Conservation (phyloP, 805 yeast species). For the Candida morakotiae region DNA sequence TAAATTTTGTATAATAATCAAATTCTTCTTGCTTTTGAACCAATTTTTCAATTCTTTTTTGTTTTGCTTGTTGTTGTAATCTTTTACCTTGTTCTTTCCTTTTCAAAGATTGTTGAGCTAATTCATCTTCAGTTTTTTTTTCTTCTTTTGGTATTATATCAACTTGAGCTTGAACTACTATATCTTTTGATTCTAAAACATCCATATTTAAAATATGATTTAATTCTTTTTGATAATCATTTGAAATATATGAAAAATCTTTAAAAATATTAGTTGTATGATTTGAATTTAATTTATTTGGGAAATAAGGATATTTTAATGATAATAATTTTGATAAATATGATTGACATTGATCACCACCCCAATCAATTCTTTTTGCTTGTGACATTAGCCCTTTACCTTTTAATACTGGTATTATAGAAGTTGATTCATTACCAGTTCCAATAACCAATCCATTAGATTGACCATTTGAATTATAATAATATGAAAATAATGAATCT, state of each 20-base stretch:
- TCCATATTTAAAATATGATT: constrained; percentile 54
- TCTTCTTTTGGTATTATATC: constrained; percentile 58
- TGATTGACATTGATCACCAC: constrained; percentile 71
- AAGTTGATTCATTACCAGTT: constrained; percentile 78
- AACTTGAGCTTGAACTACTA: constrained; percentile 76
- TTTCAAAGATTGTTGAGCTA: constrained; percentile 70
- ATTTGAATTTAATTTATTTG: constrained; percentile 58
- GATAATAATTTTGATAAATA: constrained; percentile 61
- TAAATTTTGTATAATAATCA: constrained; percentile 61
- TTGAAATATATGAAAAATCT: constrained; percentile 75
- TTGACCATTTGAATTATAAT: constrained; percentile 49
- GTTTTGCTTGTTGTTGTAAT: constrained; percentile 90
- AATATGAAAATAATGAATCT: constrained; percentile 75
- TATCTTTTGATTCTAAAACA: constrained; percentile 61
- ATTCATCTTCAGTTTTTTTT: constrained; percentile 81
- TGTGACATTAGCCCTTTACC: constrained; percentile 63
- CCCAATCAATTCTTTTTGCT: constrained; percentile 85
- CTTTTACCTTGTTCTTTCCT: constrained; percentile 82
- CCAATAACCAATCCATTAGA: constrained; percentile 71
- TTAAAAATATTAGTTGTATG: constrained; percentile 69
- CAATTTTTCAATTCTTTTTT: constrained; percentile 73
- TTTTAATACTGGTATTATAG: constrained; percentile 74
- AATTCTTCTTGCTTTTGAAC: constrained; percentile 77
- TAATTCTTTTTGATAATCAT: constrained; percentile 63
- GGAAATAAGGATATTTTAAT: constrained; percentile 89